These are phyloP conservation scores for Macrocystidia cucumis DNA, from an alignment of 1,284 basidiomycete genomes.

Conservation along the genomic window DNA sequence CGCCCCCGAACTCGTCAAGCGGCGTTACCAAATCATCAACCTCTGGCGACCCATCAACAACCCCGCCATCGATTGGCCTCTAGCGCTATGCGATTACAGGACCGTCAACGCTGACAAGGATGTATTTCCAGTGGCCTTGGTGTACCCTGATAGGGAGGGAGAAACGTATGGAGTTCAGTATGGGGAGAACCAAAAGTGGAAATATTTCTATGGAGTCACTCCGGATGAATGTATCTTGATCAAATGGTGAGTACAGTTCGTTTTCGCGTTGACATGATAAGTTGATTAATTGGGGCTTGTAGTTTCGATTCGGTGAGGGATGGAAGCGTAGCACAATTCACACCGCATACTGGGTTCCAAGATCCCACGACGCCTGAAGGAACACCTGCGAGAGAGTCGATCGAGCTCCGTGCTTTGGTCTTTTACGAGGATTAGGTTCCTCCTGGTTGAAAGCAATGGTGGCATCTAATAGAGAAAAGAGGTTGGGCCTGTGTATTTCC, in stretches of 20 bases:
- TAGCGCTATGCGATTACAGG: conserved; percentile 51
- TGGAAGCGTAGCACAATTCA: conserved; percentile 32
- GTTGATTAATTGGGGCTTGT: conserved; percentile 9
- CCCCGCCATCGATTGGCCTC: conserved; percentile 42
- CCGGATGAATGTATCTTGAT: conserved; percentile 39
- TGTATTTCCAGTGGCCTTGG: conserved; percentile 34
- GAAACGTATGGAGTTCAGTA: conserved; percentile 24
- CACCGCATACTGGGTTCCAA: conserved; percentile 39
- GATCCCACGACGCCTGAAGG: conserved; percentile 37
- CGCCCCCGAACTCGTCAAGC: conserved; percentile 32
- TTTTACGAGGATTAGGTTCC: no score
- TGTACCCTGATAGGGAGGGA: conserved; percentile 30
- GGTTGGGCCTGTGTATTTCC: no score
- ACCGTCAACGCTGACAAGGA: conserved; percentile 35
- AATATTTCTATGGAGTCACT: conserved; percentile 34
- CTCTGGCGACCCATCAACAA: conserved; percentile 56
- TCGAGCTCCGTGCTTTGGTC: conserved; percentile 40
- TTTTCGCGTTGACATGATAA: conserved; percentile 15
- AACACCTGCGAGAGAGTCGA: conserved; percentile 36
- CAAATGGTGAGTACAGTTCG: conserved; percentile 30
- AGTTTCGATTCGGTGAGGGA: conserved; percentile 37
- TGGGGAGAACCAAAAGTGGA: conserved; percentile 34
- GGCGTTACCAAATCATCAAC: conserved; percentile 57
- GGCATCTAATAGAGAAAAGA: no score
- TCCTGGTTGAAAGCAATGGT: no score